Evolutionary conservation across 495 filamentous ascomycete genomes (phyloP), one percentile per base, ranked within the genome.

Genomic region (Tirmania nivea): DNA sequence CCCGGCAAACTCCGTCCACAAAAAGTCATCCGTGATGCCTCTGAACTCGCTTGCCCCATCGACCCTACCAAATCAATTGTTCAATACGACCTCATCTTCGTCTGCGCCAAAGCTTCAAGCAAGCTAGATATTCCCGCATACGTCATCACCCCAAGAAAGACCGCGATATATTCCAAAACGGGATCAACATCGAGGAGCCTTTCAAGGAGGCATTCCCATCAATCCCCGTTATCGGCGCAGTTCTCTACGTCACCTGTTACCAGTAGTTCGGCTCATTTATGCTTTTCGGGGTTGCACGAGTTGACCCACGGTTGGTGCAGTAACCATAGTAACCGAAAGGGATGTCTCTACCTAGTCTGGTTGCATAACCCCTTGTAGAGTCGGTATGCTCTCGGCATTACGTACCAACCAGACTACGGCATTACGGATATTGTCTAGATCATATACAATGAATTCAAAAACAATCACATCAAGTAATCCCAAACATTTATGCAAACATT

Each of bases 131-230:
- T 66, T 12, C 65, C 83, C 31, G 70, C 78, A 19, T 56, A 58
- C 2, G 70, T 79, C 9, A 73, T 76, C n/a, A 62, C 74, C 0
- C 64, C 68, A 0, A 61, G 68, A 2, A 60, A 71, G 35, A 74
- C 77, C 1, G 64, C 66, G 5, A 73, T 81, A 45, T 82, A 1
- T 66, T 76, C 34, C 78, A 81, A 60, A 82, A 81, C 56, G 78
- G 78, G 1, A 66, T 81, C 11, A 75, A 76, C 57, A 79, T 81
- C 57, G 78, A 81, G 57, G 68, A 67, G 4, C 78, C 76, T 0
- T 56, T 80, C 12, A 55, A 73, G 35, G 51, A 56, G 2, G 60
- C 63, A 0, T 80, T 76, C 57, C 76, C 77, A 0, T 16, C 54
- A 0, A 81, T 75, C 52, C 62, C 69, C 3, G 57, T 76, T 31